Evolutionary conservation across 306 rosid genomes (phyloP).

Genomic region (Vachellia pachyceras): DNA sequence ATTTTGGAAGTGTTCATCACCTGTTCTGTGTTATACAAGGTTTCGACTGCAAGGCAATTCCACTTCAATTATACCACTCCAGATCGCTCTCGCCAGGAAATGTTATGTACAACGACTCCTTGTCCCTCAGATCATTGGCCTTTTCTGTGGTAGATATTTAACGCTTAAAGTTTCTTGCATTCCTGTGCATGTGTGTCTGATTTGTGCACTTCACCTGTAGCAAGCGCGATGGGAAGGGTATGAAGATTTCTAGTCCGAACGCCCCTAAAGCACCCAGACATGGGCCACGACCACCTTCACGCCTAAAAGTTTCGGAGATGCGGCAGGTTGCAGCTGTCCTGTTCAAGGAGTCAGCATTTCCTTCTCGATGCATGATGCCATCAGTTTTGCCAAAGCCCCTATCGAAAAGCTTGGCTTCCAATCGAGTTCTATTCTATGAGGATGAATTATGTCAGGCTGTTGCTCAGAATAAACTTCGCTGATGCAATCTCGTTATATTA

Average conservation of each 20-base stretch:
- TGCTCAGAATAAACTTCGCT: constrained; percentile 91
- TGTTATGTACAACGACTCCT: no score
- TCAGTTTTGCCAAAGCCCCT: constrained; percentile 76
- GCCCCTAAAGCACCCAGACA: constrained; percentile 96
- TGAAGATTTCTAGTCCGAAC: constrained; percentile 65
- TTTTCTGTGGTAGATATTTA: constrained; percentile 56
- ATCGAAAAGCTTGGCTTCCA: constrained; percentile 88
- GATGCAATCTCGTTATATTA: constrained; percentile 31
- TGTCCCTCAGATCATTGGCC: constrained; percentile 57
- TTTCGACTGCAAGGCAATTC: constrained; percentile 77
- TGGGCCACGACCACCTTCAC: constrained; percentile 91
- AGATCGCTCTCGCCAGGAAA: constrained; percentile 51
- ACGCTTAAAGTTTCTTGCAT: background rate
- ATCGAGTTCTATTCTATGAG: constrained; percentile 90
- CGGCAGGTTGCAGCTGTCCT: constrained; percentile 95
- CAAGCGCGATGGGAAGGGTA: constrained; percentile 70
- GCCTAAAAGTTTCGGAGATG: constrained; percentile 83
- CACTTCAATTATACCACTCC: constrained; percentile 94
- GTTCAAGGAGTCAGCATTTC: constrained; percentile 76
- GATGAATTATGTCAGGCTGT: constrained; percentile 97
- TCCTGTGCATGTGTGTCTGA: constrained; percentile 14
- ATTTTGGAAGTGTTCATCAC: constrained; percentile 16
- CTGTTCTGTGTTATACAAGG: constrained; percentile 50
- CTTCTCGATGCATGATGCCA: constrained; percentile 76
- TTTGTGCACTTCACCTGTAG: constrained; percentile 43